Evolutionary conservation across 108 stramenopile species (phyloP).

Genomic region (Schizochytrium sp.): DNA sequence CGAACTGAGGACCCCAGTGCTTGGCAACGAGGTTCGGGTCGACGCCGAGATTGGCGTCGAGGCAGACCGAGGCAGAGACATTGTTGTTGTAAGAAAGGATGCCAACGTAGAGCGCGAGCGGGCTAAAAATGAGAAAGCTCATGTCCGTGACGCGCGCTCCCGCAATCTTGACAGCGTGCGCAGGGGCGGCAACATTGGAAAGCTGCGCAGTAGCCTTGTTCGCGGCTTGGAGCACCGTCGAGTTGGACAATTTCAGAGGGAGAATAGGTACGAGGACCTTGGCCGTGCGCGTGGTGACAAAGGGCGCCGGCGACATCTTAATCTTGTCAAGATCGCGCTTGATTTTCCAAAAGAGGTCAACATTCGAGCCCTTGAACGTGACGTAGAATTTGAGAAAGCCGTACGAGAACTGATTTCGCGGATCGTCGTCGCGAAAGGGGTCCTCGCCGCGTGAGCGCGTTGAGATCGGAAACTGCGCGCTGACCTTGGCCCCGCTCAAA

Average conservation of each 20-base stretch:
- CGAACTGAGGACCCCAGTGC: constrained; percentile 4
- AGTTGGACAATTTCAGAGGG: not conserved
- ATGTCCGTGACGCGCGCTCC: not conserved
- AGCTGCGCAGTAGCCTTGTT: constrained; percentile 2
- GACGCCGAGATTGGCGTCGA: not conserved
- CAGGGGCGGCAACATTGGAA: not conserved
- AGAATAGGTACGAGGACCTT: not conserved
- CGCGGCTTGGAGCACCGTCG: not conserved
- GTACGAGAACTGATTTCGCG: not conserved
- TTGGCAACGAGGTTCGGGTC: not conserved
- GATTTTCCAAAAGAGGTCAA: not conserved
- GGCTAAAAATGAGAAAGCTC: constrained; percentile 6
- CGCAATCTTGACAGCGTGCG: not conserved
- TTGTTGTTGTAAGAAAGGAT: not conserved
- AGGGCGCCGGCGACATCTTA: not conserved
- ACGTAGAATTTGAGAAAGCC: not conserved
- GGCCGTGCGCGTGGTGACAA: not conserved
- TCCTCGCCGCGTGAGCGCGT: not conserved
- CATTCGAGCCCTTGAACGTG: not conserved
- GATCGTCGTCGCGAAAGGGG: not conserved
- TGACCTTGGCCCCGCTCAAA: not conserved
- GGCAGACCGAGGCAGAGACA: not conserved
- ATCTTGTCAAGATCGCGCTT: not conserved
- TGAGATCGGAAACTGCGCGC: not conserved
- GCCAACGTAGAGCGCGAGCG: not conserved